phyloP scores from a whole-genome alignment of 192 early-diverging fungal genomes.

The Linnemannia elongata region DNA sequence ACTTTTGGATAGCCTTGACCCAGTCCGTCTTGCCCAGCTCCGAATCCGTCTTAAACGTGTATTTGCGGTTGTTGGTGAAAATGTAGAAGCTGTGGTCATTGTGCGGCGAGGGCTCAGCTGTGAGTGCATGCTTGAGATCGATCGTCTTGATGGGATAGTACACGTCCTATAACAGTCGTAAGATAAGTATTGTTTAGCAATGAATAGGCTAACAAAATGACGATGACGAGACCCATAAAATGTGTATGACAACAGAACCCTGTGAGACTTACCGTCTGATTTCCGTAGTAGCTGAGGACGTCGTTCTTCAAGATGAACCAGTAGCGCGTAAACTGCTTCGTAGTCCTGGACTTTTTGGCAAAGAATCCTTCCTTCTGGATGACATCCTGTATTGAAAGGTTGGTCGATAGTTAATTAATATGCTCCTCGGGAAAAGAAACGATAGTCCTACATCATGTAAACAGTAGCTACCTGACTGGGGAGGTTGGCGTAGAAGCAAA shows the following conservation, averaged over 20 bases:
- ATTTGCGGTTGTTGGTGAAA: conserved; percentile 63
- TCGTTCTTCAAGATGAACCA: conserved; percentile 76
- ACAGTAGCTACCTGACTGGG: conserved; percentile 58
- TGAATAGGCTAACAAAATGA: background rate
- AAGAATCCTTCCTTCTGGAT: conserved; percentile 68
- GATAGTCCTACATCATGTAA: background rate
- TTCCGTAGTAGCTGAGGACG: conserved; percentile 67
- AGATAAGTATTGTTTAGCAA: background rate
- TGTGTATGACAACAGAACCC: background rate
- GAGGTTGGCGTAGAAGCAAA: conserved; percentile 77
- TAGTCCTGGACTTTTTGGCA: conserved; percentile 56
- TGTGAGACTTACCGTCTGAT: conserved; percentile 57
- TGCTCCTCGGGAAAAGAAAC: background rate
- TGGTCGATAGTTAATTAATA: background rate
- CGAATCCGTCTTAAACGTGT: conserved; percentile 72
- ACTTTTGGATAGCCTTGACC: conserved; percentile 68
- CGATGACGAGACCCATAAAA: background rate
- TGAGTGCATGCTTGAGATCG: conserved; percentile 71
- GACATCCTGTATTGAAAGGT: conserved; percentile 50
- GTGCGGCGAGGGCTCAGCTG: conserved; percentile 60
- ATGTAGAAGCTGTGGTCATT: conserved; percentile 61
- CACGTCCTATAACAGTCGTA: conserved; percentile 46
- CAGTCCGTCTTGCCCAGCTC: conserved; percentile 67
- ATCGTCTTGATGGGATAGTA: conserved; percentile 73
- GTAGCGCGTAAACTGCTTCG: conserved; percentile 60